Percentiles rank a stretch among this genome's conserved stretches.
These are phyloP conservation scores for Neobulgaria alba DNA, from an alignment of 2,329 filamentous ascomycete species.

Conservation along the genomic window DNA sequence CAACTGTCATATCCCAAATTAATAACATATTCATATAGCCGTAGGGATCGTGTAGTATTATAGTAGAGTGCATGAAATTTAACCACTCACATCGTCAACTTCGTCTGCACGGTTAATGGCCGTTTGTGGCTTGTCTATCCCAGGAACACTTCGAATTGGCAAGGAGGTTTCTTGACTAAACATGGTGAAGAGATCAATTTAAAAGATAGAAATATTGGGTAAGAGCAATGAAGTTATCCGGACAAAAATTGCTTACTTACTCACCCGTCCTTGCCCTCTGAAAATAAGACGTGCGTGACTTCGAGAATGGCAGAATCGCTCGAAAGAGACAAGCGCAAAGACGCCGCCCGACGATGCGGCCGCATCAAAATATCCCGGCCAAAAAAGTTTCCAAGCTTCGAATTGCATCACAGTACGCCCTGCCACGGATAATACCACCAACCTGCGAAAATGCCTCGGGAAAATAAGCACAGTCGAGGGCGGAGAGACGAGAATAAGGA, in stretches of 20 bases:
- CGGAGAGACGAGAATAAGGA: slow-evolving; percentile 40
- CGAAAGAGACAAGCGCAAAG: slow-evolving; percentile 1
- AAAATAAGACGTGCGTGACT: slow-evolving; percentile 2
- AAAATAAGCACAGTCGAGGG: slow-evolving; percentile 48
- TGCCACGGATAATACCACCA: background rate
- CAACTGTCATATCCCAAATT: too few relatives aligned
- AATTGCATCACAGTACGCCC: background rate
- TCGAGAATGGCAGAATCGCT: slow-evolving; percentile 2
- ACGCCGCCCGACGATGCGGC: slow-evolving; percentile 9
- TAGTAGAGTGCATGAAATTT: background rate
- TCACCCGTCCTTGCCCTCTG: too few relatives aligned
- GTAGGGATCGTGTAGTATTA: too few relatives aligned
- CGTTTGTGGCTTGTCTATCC: too few relatives aligned
- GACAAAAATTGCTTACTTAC: background rate
- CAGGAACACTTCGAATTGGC: slow-evolving; percentile 7
- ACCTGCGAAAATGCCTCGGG: slow-evolving; percentile 45
- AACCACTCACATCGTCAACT: slow-evolving; percentile 36
- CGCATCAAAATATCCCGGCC: slow-evolving; percentile 4
- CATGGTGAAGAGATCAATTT: slow-evolving; percentile 10
- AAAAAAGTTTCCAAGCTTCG: slow-evolving; percentile 5
- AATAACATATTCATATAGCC: too few relatives aligned
- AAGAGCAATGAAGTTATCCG: background rate
- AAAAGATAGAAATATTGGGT: background rate
- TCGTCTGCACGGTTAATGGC: slow-evolving; percentile 34
- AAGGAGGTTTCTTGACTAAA: slow-evolving; percentile 12